A percentile compares a stretch with the other conserved stretches of the same genome.
Conservation (phyloP, 495 filamentous ascomycete genomes). For the Aspergillus heteromorphus region DNA sequence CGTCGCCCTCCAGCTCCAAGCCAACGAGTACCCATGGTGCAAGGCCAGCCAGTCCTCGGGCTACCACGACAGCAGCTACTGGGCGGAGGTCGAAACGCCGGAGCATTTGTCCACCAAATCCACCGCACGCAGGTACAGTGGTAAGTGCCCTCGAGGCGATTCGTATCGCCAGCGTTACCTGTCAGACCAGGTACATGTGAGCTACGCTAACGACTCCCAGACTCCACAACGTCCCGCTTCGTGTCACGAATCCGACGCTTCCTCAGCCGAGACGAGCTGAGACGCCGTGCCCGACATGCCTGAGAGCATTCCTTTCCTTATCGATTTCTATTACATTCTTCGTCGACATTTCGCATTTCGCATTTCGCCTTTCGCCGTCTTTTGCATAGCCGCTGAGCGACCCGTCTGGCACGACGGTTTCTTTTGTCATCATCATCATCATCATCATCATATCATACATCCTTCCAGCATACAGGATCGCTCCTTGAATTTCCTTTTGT, state of each 20-base stretch:
- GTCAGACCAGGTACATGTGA: constrained; percentile 3
- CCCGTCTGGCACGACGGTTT: constrained; percentile 1
- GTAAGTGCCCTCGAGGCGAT: constrained; percentile 16
- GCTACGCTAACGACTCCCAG: constrained; percentile 7
- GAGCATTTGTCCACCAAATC: constrained; percentile 15
- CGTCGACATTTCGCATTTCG: neutral
- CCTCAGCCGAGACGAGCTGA: constrained; percentile 30
- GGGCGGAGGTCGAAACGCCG: constrained; percentile 27
- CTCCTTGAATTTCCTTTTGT: constrained; percentile 3
- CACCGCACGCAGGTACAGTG: constrained; percentile 20
- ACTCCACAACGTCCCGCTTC: constrained; percentile 21
- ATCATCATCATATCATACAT: neutral
- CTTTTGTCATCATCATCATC: neutral
- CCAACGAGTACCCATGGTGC: constrained; percentile 23
- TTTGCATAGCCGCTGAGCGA: neutral
- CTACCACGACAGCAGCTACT: constrained; percentile 33
- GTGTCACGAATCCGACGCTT: constrained; percentile 29
- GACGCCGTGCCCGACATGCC: constrained; percentile 5
- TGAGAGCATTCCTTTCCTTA: constrained; percentile 4
- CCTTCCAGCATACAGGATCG: neutral
- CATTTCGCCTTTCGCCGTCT: neutral
- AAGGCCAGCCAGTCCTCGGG: constrained; percentile 35
- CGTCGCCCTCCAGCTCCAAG: constrained; percentile 32
- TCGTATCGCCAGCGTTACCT: constrained; percentile 2
- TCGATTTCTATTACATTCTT: neutral